Conservation (phyloP, 345 rosid genomes). For the Theobroma cacao region DNA sequence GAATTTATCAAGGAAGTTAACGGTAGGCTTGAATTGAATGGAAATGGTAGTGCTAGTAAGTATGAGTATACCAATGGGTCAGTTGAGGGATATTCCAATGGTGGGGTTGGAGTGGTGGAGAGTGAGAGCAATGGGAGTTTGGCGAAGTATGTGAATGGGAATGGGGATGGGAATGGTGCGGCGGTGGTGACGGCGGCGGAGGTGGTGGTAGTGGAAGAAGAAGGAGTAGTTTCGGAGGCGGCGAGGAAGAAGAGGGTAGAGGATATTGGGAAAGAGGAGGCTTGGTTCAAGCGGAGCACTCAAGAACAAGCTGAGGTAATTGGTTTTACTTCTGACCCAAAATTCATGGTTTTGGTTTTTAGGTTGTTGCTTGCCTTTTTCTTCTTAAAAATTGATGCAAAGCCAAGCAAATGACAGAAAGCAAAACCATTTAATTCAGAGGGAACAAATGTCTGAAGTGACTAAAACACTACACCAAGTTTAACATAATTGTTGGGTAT, state of each 20-base stretch:
- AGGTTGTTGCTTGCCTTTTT: not conserved
- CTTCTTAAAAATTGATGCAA: not conserved
- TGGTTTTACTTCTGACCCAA: too few species aligned
- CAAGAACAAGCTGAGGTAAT: slow-evolving; percentile 56
- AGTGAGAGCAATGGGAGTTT: slow-evolving; percentile 49
- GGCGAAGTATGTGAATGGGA: slow-evolving; percentile 61
- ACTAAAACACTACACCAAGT: not conserved
- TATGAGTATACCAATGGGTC: not conserved
- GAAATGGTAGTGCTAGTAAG: slow-evolving; percentile 8
- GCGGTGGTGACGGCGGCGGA: slow-evolving; percentile 22
- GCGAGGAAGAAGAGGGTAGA: slow-evolving; percentile 85
- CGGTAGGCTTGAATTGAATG: slow-evolving; percentile 3
- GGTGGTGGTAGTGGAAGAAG: slow-evolving; percentile 21
- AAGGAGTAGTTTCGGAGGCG: slow-evolving; percentile 42
- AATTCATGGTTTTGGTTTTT: not conserved
- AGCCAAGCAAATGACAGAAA: not conserved
- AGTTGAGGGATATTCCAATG: slow-evolving; percentile 27
- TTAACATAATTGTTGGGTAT: not conserved
- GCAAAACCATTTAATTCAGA: not conserved
- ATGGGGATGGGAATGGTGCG: slow-evolving; percentile 51
- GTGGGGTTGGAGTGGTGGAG: slow-evolving; percentile 21
- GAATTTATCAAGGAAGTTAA: slow-evolving; percentile 12
- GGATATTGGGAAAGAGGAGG: slow-evolving; percentile 93
- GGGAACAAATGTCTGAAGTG: not conserved
- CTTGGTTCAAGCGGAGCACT: slow-evolving; percentile 72